Conservation (phyloP, 768 basidiomycete species). For the Boletus eberwhitei region DNA sequence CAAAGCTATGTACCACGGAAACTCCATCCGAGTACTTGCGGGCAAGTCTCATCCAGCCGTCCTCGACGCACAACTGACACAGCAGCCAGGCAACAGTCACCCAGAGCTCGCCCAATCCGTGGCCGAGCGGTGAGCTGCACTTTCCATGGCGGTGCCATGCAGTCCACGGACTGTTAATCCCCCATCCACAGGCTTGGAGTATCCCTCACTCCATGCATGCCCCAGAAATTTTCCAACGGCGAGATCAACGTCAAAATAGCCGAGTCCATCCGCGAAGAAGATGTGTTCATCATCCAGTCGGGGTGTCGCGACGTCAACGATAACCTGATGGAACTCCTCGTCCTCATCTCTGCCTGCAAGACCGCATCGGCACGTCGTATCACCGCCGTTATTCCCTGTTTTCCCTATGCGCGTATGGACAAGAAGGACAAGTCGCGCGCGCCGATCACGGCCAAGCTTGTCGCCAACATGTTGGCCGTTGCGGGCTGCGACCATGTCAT, state of each 20-base stretch:
- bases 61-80: conserved; percentile 8
- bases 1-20: conserved; percentile 73
- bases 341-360: conserved; percentile 97
- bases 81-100: conserved; percentile 86
- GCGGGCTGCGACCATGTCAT: conserved; percentile 99
- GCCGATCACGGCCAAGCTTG: conserved; percentile 96
- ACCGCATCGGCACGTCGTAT: conserved; percentile 93
- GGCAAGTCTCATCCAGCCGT: conserved; percentile 41
- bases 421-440: conserved; percentile 96
- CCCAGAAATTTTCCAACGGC: conserved; percentile 90
- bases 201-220: conserved; percentile 79
- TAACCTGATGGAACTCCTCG: conserved; percentile 97
- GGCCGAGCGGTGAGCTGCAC: conserved; percentile 90
- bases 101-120: conserved; percentile 94
- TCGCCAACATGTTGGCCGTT: conserved; percentile 96
- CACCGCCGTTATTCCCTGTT: conserved; percentile 97
- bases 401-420: conserved; percentile 95
- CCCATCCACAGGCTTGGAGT: conserved; percentile 76
- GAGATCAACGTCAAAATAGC: conserved; percentile 94
- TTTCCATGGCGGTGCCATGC: conserved; percentile 32
- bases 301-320: conserved; percentile 90
- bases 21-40: conserved; percentile 72
- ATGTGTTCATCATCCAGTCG: conserved; percentile 98
- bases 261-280: conserved; percentile 95
- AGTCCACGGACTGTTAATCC: conserved; percentile 51